Evolutionary conservation across 352 stramenopile genomes (phyloP), one percentile per base, ranked within the genome.

Genomic region (Stephanocyclus meneghinianus): DNA sequence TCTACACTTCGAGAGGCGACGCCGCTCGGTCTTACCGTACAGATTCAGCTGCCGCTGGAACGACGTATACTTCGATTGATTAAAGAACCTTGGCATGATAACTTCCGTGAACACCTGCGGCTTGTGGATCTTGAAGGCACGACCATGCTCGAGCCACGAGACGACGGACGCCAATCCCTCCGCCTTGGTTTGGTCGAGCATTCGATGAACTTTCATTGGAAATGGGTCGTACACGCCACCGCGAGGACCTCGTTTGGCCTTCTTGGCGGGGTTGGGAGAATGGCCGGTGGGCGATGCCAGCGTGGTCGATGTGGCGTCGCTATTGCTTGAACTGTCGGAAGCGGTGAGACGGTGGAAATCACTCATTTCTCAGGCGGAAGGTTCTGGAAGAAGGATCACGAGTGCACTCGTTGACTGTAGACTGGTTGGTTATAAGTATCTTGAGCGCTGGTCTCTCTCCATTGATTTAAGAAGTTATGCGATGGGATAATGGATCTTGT

Each of bases 11-110:
- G 10, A 66, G 51, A 67, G 10, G 42, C 8, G 8, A 21, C 6
- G 13, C 7, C 6, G 21, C 5, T 40, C 2, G 4, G 42, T 57
- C 76, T 83, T 35, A 81, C 83, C 83, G 62, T 89, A 92, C 0
- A 95, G 90, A 79, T 95, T 95, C 60, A 97, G 88, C 81, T 96
- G 94, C 10, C 94, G 86, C 83, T 95, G 92, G 76, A 97, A 97
- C 71, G 86, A 94, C 63, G 91, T 91, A 67, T 95, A 94, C 80
- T 96, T 97, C 72, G 85, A 90, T 76, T 95, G 92, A 78, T 95
- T 95, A 78, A 97, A 96, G 77, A 96, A 97, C 51, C 92, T 88
- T 18, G 68, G 57, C 79, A 91, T 84, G 16, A 91, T 77, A 1
- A 50, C 70, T 51, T 77, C 51, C 29, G 75, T 68, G 60, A 92